A percentile compares a stretch with the other conserved stretches of the same genome.
Conservation (phyloP, 2,329 filamentous ascomycete genomes). For the Diplodia sapinea region DNA sequence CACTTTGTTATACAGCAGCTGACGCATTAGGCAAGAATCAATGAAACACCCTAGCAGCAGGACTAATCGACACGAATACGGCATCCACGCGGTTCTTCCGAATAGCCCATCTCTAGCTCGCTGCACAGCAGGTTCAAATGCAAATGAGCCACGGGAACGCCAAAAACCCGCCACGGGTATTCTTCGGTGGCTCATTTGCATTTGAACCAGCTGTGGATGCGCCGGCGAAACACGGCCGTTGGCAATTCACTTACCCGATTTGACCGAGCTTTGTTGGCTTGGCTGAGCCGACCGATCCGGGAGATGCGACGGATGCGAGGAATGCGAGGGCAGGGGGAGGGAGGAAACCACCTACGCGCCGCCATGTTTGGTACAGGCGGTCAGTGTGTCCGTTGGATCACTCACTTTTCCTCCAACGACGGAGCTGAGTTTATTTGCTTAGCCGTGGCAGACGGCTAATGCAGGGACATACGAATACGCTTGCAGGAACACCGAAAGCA, state of each 20-base stretch:
- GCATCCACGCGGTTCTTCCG: background rate
- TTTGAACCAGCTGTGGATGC: no score
- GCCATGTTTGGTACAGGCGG: background rate
- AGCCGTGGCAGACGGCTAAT: conserved; percentile 2
- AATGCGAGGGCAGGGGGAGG: background rate
- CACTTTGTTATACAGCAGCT: conserved; percentile 22
- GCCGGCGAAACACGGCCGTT: background rate
- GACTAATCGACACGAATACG: background rate
- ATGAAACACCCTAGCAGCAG: conserved; percentile 4
- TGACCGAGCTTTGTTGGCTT: background rate
- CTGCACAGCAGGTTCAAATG: no score
- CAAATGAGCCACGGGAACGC: no score
- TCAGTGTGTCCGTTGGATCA: background rate
- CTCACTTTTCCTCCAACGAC: conserved; percentile 4
- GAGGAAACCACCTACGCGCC: background rate
- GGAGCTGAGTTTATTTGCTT: conserved; percentile 16
- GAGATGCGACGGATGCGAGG: background rate
- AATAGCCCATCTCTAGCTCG: background rate
- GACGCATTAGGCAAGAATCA: conserved; percentile 19
- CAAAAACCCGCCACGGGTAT: no score
- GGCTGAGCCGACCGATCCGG: background rate
- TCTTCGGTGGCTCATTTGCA: no score
- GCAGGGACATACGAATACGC: conserved; percentile 17
- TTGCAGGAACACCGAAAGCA: background rate
- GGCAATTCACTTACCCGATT: background rate